These are phyloP conservation scores for Hibiscus trionum DNA, from an alignment of 345 rosid species.

Conservation along the genomic window DNA sequence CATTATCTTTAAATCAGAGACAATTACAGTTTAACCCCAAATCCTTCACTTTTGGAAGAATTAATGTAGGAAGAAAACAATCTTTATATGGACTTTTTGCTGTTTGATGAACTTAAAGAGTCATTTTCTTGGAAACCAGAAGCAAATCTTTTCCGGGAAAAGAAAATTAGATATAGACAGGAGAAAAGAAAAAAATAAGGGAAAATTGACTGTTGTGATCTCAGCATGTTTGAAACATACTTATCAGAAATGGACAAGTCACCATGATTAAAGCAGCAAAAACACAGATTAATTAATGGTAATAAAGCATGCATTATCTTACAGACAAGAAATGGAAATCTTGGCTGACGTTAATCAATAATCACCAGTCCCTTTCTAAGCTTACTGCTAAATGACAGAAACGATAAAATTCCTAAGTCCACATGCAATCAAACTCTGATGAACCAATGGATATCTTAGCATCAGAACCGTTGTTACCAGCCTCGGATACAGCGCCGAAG, in stretches of 20 bases:
- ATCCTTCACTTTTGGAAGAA: too few relatives aligned
- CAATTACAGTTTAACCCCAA: too few relatives aligned
- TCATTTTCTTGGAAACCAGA: neutral
- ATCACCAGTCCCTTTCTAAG: neutral
- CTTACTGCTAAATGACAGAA: too few relatives aligned
- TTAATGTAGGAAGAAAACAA: too few relatives aligned
- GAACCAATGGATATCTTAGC: neutral
- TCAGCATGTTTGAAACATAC: neutral
- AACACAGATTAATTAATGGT: neutral
- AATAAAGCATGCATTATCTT: neutral
- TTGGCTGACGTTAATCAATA: neutral
- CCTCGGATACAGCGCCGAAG: neutral
- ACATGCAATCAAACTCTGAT: neutral
- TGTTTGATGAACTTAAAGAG: too few relatives aligned
- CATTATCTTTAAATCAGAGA: too few relatives aligned
- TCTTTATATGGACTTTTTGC: too few relatives aligned
- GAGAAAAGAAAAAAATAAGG: neutral
- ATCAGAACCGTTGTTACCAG: neutral
- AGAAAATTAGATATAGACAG: neutral
- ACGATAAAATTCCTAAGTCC: neutral
- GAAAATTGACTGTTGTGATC: neutral
- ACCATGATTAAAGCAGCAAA: neutral
- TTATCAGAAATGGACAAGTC: neutral
- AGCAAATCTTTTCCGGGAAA: neutral
- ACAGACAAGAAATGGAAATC: neutral